Evolutionary conservation across 2,329 filamentous ascomycete genomes (phyloP).

Genomic region (Aphanoascus verrucosus): DNA sequence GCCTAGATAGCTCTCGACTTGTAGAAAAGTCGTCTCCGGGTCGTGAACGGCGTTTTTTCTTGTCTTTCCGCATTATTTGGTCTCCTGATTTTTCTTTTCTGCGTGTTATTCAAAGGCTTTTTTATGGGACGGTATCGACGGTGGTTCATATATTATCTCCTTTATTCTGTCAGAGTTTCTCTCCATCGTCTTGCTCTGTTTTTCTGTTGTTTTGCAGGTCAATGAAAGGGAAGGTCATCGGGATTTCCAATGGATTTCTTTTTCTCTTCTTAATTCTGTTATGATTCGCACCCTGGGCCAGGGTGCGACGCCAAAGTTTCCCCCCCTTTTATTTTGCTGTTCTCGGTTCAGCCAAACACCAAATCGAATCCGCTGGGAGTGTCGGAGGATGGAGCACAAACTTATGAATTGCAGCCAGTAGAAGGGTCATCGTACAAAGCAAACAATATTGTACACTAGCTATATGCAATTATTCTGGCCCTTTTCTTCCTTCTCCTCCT

Average conservation of each 20-base stretch:
- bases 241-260: conserved; percentile 11
- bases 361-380: neutral
- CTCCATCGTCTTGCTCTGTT: neutral
- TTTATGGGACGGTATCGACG: conserved; percentile 13
- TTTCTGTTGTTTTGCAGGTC: conserved; percentile 3
- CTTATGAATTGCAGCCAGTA: neutral
- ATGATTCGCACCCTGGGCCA: conserved; percentile 5
- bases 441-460: conserved; percentile 7
- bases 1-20: conserved; percentile 11
- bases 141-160: conserved; percentile 12
- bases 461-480: conserved; percentile 3
- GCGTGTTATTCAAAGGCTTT: conserved; percentile 2
- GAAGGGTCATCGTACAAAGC: neutral
- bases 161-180: conserved; percentile 1
- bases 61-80: conserved; percentile 8
- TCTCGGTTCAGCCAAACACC: neutral
- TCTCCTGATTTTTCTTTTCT: conserved; percentile 6
- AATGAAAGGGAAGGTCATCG: conserved; percentile 7
- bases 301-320: neutral
- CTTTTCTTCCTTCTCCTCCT: neutral
- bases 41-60: conserved; percentile 9
- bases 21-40: conserved; percentile 2
- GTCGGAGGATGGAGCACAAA: neutral
- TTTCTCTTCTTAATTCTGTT: conserved; percentile 1
- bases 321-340: neutral